These are phyloP conservation scores for Solanum raphanifolium DNA, from an alignment of 257 asterid genomes.

Conservation along the genomic window DNA sequence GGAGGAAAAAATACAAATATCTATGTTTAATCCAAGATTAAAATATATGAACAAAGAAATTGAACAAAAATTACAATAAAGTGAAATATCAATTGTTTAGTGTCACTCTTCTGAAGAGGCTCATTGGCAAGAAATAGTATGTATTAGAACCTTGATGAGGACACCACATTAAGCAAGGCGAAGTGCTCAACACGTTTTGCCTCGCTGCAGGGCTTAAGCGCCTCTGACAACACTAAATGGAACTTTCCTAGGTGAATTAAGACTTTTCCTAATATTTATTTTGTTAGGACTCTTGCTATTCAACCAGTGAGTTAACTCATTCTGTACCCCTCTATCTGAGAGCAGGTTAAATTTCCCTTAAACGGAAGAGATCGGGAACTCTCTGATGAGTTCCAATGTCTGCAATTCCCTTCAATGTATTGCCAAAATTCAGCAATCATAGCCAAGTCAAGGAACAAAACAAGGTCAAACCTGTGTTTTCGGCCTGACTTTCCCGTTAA, in stretches of 20 bases:
- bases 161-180: background rate
- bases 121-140: background rate
- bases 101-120: background rate
- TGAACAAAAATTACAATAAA: background rate
- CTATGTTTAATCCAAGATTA: background rate
- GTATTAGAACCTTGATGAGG: background rate
- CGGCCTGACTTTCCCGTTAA: background rate
- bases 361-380: background rate
- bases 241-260: background rate
- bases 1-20: background rate
- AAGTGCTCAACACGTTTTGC: background rate
- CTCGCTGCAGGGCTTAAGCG: background rate
- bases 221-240: background rate
- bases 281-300: background rate
- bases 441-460: background rate
- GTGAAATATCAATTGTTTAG: background rate
- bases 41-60: background rate
- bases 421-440: background rate
- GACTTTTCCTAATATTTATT: background rate
- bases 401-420: background rate
- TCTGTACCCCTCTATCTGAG: background rate
- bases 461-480: background rate
- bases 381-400: background rate
- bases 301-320: background rate
- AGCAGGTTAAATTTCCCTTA: background rate